These are phyloP conservation scores for Triangularia setosa DNA, from an alignment of 2,329 filamentous ascomycete genomes.

Conservation along the genomic window DNA sequence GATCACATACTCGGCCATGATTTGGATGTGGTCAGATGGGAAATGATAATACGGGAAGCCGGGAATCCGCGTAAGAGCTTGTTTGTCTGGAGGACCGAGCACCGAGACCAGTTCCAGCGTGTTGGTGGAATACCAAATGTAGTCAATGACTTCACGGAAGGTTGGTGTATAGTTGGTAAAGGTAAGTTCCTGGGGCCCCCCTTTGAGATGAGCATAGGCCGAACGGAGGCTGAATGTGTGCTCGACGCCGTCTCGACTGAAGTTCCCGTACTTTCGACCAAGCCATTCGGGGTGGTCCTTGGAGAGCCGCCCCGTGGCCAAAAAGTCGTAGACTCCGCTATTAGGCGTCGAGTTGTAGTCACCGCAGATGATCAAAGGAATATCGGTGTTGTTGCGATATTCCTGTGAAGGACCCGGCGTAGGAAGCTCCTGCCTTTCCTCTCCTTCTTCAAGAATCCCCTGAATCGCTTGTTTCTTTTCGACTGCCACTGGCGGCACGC, in stretches of 20 bases:
- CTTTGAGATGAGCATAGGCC: constrained; percentile 76
- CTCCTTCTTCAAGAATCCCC: constrained; percentile 42
- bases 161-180: constrained; percentile 97
- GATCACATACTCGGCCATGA: constrained; percentile 85
- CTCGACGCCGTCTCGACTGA: constrained; percentile 85
- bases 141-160: constrained; percentile 92
- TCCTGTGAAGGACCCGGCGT: constrained; percentile 79
- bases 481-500: constrained; percentile 61
- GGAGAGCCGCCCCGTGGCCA: constrained; percentile 73
- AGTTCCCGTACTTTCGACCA: constrained; percentile 83
- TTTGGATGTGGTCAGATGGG: constrained; percentile 85
- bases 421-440: constrained; percentile 47
- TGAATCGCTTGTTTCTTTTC: constrained; percentile 71
- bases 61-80: constrained; percentile 80
- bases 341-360: constrained; percentile 91
- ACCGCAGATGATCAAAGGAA: constrained; percentile 86
- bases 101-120: constrained; percentile 78
- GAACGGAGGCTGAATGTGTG: constrained; percentile 94
- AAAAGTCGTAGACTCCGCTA: constrained; percentile 87
- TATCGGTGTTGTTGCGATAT: constrained; percentile 80
- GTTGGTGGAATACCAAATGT: constrained; percentile 96
- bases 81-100: constrained; percentile 79
- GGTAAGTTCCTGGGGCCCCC: constrained; percentile 76
- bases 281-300: constrained; percentile 77
- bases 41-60: constrained; percentile 95